Evolutionary conservation across 2,329 filamentous ascomycete species (phyloP).

Genomic region (Acarospora socialis): DNA sequence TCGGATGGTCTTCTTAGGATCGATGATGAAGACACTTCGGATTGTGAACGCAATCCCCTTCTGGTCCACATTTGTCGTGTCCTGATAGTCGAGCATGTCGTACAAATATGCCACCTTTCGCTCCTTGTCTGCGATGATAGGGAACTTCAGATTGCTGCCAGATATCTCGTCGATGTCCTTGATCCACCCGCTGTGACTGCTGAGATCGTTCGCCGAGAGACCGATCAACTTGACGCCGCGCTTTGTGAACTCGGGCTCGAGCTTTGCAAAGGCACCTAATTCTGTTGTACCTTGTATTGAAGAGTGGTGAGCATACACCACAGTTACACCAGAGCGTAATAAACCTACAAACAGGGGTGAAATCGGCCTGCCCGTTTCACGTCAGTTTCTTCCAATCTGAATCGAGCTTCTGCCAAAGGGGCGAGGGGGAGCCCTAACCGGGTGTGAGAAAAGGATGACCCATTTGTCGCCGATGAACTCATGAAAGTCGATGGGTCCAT

Average conservation of each 20-base stretch:
- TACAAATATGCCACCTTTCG: conserved; percentile 27
- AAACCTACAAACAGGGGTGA: conserved; percentile 16
- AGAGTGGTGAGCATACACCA: too few species aligned
- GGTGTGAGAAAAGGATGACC: conserved; percentile 59
- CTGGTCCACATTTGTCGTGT: conserved; percentile 29
- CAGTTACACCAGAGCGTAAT: conserved; percentile 44
- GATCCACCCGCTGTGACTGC: conserved; percentile 40
- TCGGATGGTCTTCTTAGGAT: conserved; percentile 50
- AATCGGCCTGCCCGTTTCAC: too few species aligned
- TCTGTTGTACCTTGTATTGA: conserved; percentile 53
- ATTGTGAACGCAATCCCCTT: conserved; percentile 46
- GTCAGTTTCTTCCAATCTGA: too few species aligned
- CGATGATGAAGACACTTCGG: conserved; percentile 50
- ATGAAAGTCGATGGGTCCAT: conserved; percentile 55
- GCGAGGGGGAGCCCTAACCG: too few species aligned
- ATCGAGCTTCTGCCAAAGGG: too few species aligned
- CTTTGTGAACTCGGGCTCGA: conserved; percentile 49
- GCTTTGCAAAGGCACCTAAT: conserved; percentile 48
- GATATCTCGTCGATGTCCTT: conserved; percentile 34
- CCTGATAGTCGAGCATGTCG: conserved; percentile 29
- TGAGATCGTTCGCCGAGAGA: conserved; percentile 43
- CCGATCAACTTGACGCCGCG: conserved; percentile 49
- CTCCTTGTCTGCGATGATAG: conserved; percentile 31
- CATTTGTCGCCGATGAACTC: conserved; percentile 56
- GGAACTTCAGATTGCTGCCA: conserved; percentile 24